Evolutionary conservation across 2,329 filamentous ascomycete species (phyloP), one percentile per base, ranked within the genome.

Genomic region (Stachybotrys echinatus): DNA sequence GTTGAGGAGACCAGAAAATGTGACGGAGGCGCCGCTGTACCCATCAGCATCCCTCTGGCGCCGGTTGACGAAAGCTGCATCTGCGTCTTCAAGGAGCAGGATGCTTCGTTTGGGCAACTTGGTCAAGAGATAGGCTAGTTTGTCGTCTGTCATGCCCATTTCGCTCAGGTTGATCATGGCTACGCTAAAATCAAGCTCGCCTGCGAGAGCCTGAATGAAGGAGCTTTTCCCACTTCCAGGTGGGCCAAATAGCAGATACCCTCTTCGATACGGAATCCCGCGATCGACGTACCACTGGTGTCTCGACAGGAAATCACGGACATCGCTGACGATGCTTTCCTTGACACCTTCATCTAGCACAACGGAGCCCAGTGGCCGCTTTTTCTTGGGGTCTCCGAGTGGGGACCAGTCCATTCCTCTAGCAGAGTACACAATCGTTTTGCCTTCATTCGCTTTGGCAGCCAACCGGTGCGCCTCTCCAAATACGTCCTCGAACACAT

Each of bases 141-240:
- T 84, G 64, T 96, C 89, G 59, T 96, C 92, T 2, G 90, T 95
- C 63, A 96, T 79, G 17, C 92, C 92, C 49, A 89, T 80, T 71
- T 96, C 89, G 68, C 88, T 94, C 23, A 96, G 79, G 59, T 96
- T 96, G 56, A 96, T 77, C 71, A 96, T 92, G 48, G 92, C 91
- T 58, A 96, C 94, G 59, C 89, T 89, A 66, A 92, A 96, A 65
- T 96, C 89, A 50, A 96, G 71, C 62, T 94, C 85, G n/a, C 91
- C 92, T 1, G 94, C 94, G 40, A 99, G 73, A 1, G 94, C 92
- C 68, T 96, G 91, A 54, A 99, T 96, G 59, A 99, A 97, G 0
- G 90, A 95, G 53, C 88, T 96, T 74, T 95, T 97, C 34, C 90
- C 95, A 40, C 88, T 95, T 0, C 92, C 92, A 0, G 92, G 92